Percentiles rank a stretch among this genome's conserved stretches.
Evolutionary conservation across 192 early-diverging fungal species (phyloP).

Genomic region (Diversispora eburnea): DNA sequence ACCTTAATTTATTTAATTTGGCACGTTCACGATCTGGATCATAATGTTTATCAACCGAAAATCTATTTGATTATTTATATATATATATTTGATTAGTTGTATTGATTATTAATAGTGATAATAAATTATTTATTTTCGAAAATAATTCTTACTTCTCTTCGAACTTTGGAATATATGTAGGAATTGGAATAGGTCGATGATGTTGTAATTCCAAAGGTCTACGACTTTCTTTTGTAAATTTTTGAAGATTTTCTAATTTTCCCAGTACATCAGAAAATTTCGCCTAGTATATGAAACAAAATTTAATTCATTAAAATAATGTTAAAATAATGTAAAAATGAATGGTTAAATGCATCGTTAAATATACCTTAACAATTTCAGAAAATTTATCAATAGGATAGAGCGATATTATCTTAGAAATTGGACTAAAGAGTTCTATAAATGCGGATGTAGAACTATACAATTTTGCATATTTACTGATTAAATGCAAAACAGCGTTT

Average conservation of each 20-base stretch:
- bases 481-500: slow-evolving; percentile 37
- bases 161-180: slow-evolving; percentile 87
- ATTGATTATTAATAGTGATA: neutral
- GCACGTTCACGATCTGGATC: slow-evolving; percentile 76
- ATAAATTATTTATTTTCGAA: neutral
- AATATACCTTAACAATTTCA: slow-evolving; percentile 31
- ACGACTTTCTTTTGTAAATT: slow-evolving; percentile 49
- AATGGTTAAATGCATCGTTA: neutral
- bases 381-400: slow-evolving; percentile 33
- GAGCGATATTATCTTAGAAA: slow-evolving; percentile 11
- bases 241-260: slow-evolving; percentile 50
- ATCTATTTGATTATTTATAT: slow-evolving; percentile 47
- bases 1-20: slow-evolving; percentile 70
- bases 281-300: slow-evolving; percentile 28
- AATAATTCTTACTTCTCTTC: slow-evolving; percentile 56
- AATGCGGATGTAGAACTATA: slow-evolving; percentile 64
- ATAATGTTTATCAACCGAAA: slow-evolving; percentile 82
- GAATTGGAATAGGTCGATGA: slow-evolving; percentile 82
- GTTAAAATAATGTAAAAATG: neutral
- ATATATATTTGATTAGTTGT: neutral
- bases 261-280: slow-evolving; percentile 35
- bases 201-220: slow-evolving; percentile 78
- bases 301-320: neutral
- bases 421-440: slow-evolving; percentile 48
- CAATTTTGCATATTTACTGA: slow-evolving; percentile 45